Evolutionary conservation across 2,329 filamentous ascomycete species (phyloP).

Genomic region (Alternaria triticina): DNA sequence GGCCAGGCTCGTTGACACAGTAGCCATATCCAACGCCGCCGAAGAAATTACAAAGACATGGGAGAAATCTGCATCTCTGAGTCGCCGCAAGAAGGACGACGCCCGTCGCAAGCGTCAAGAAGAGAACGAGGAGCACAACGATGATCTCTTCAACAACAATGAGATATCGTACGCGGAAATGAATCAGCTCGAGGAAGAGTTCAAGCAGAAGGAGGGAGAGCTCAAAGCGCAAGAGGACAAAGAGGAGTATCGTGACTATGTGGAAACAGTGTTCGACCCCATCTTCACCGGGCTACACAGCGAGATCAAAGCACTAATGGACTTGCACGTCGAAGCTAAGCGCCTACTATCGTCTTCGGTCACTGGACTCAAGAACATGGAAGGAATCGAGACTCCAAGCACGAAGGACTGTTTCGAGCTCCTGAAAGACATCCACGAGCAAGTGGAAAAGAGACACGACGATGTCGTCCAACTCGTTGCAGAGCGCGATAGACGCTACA

Average conservation of each 20-base stretch:
- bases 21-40: conserved; percentile 26
- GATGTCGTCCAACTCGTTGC: conserved; percentile 58
- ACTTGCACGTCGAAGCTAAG: conserved; percentile 51
- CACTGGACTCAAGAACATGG: conserved; percentile 28
- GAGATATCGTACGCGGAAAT: conserved; percentile 66
- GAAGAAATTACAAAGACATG: conserved; percentile 45
- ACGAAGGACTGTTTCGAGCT: conserved; percentile 43
- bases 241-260: conserved; percentile 59
- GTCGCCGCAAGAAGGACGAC: conserved; percentile 54
- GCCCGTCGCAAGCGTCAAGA: conserved; percentile 59
- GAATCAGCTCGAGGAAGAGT: conserved; percentile 61
- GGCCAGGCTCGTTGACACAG: conserved; percentile 18
- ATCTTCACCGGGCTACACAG: conserved; percentile 57
- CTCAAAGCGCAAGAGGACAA: conserved; percentile 61
- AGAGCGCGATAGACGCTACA: conserved; percentile 62
- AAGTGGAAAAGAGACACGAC: conserved; percentile 58
- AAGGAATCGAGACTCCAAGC: conserved; percentile 20
- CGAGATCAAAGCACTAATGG: conserved; percentile 58
- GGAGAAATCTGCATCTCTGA: conserved; percentile 54
- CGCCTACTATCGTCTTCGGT: conserved; percentile 32
- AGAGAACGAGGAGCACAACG: conserved; percentile 59
- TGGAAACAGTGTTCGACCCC: conserved; percentile 57
- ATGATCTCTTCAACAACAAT: conserved; percentile 62
- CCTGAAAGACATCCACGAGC: conserved; percentile 51
- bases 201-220: conserved; percentile 59